Evolutionary conservation across 495 filamentous ascomycete genomes (phyloP), one percentile per base, ranked within the genome.

Genomic region (Talaromyces liani): DNA sequence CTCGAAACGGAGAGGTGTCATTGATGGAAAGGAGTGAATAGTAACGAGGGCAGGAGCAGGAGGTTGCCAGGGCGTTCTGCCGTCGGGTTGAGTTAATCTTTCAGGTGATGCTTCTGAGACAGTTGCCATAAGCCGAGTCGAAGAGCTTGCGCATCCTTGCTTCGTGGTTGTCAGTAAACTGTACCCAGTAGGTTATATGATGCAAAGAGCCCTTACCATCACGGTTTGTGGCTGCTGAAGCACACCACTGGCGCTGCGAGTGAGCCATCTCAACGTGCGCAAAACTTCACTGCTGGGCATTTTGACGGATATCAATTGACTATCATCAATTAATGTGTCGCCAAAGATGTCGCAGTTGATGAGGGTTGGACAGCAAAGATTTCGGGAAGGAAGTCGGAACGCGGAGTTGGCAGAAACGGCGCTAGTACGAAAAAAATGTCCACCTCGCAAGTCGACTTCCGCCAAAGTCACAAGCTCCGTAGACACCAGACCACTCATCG

Each of bases 1-100:
- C 65, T 90, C 84, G 72, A 96, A 89, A 39, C 86, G 83, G 55
- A 86, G 72, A 24, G 94, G 94, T 73, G 97, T 92, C 79, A 98
- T 87, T 16, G 86, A 80, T 36, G 95, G 94, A 80, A 97, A 99
- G 68, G 81, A 76, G 85, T 97, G 89, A 78, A 96, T 83, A 57
- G 94, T 98, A 10, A 92, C 79, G 33, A 86, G 82, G 67, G 95
- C 91, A 27, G 70, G 73, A 54, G 64, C 55, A 25, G 41, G 41
- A 34, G 64, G 64, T 57, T 65, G 65, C 73, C 76, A 77, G 61
- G 67, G 39, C 63, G 72, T 29, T 64, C 54, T 66, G 41, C 34
- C 68, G 69, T 65, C 64, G 71, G 62, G 69, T 67, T 72, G 70
- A 64, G 66, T 63, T 61, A 76, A 72, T 69, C 75, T 61, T 24